phyloP scores from a whole-genome alignment of 257 asterid species.

The Ocimum tenuiflorum region DNA sequence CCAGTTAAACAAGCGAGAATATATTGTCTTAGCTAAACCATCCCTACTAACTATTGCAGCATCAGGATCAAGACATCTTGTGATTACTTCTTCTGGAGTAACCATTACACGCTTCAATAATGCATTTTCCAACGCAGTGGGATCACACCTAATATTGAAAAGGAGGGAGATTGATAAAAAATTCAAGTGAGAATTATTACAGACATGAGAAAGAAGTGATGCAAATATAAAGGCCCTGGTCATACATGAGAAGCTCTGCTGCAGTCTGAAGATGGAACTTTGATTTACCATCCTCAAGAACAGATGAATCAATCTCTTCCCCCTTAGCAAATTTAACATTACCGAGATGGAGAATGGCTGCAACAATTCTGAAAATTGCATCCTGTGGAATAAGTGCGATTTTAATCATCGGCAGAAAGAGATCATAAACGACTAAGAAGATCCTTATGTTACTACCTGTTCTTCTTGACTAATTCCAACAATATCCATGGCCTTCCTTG shows the following conservation, averaged over 20 bases:
- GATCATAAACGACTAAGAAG: slow-evolving; percentile 12
- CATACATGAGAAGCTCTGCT: slow-evolving; percentile 77
- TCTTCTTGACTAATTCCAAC: slow-evolving; percentile 76
- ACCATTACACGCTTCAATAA: slow-evolving; percentile 86
- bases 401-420: slow-evolving; percentile 10
- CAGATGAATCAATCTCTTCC: slow-evolving; percentile 66
- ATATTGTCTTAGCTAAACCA: slow-evolving; percentile 77
- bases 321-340: slow-evolving; percentile 73
- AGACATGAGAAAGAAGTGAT: not conserved
- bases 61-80: slow-evolving; percentile 86
- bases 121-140: slow-evolving; percentile 66
- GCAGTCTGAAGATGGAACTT: slow-evolving; percentile 70
- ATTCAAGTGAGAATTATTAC: slow-evolving; percentile 11
- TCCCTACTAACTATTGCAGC: slow-evolving; percentile 82
- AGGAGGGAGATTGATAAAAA: not conserved
- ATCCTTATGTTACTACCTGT: slow-evolving; percentile 48
- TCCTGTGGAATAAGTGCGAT: slow-evolving; percentile 44
- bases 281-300: slow-evolving; percentile 68
- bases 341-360: slow-evolving; percentile 85
- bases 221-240: slow-evolving; percentile 1
- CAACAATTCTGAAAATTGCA: slow-evolving; percentile 85
- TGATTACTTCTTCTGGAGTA: slow-evolving; percentile 92
- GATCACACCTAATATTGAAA: slow-evolving; percentile 54
- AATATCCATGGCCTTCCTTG: slow-evolving; percentile 90
- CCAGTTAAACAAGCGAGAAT: slow-evolving; percentile 90